Evolutionary conservation across 495 filamentous ascomycete genomes (phyloP).

Genomic region (Neurospora sublineolata): DNA sequence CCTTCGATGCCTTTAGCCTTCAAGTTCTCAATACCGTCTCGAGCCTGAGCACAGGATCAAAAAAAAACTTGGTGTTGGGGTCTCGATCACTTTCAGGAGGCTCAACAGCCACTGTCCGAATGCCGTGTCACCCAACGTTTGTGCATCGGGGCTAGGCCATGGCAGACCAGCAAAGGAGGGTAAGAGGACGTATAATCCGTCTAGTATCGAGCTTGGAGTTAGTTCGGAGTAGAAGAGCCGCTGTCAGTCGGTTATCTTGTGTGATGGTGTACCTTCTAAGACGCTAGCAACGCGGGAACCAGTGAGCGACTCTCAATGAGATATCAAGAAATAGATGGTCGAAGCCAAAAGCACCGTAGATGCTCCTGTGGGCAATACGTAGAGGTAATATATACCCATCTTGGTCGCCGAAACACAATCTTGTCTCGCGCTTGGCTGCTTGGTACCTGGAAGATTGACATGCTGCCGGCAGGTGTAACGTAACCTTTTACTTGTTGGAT

Average conservation of each 20-base stretch:
- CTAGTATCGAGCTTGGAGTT: not conserved
- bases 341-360: not conserved
- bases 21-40: constrained; percentile 57
- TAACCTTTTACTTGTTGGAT: not conserved
- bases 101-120: constrained; percentile 2
- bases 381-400: not conserved
- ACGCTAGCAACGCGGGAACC: not conserved
- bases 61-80: constrained; percentile 18
- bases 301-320: not conserved
- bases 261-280: not conserved
- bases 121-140: not conserved
- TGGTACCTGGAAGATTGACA: not conserved
- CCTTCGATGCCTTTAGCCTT: constrained; percentile 64
- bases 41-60: not conserved
- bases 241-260: not conserved
- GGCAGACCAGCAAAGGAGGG: not conserved
- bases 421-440: not conserved
- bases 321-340: not conserved
- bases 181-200: not conserved
- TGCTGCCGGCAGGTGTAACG: not conserved
- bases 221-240: not conserved
- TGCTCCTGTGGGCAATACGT: not conserved
- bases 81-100: constrained; percentile 23
- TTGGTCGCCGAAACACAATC: not conserved
- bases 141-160: not conserved